Base-by-base conservation (phyloP, 1,139 yeast species). In the Saccharomyces uvarum region DNA sequence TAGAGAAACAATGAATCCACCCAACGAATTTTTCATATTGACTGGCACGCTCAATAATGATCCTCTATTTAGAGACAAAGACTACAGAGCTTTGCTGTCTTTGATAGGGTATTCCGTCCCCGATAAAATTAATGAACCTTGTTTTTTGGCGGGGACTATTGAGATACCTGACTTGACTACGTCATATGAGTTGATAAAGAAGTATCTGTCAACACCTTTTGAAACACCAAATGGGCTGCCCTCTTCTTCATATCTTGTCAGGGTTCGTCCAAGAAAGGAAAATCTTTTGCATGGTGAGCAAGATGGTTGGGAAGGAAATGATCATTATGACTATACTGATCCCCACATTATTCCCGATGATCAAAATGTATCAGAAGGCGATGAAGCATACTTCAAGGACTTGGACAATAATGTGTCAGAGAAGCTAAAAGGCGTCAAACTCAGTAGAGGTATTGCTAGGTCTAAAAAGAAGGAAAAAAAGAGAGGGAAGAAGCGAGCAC, bases 221-320 rank as follows among this genome's bases (percentile, higher is more conserved):
- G 64, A 63, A 48, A 63, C 70, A 2, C 68, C 67, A 42, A 68
- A 65, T 55, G 67, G 69, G 6, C 53, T 52, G 54, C 59, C 66
- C 2, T 63, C 70, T 6, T 61, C 69, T 16, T 54, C 63, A 2
- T 69, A 66, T 50, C 53, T 66, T 26, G 53, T 59, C 6, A 59
- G 67, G 32, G 60, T 64, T 8, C 46, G 53, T 14, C 24, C 47
- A 2, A 47, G 41, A 21, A 31, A 38, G 14, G 44, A 31, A 29
- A 24, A 8, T 16, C 38, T 24, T 4, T 13, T 16, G 0, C 50
- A 44, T 9, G 48, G 14, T 6, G 61, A 53, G 19, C 61, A 53
- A 26, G 65, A 65, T 53, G 63, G 63, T 0, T 62, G 63, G 67
- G 51, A 51, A 9, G 59, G 55, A 14, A 47, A 57, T 28, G 66